These are phyloP conservation scores for Cytospora chrysosperma DNA, from an alignment of 2,329 filamentous ascomycete genomes.

Conservation along the genomic window DNA sequence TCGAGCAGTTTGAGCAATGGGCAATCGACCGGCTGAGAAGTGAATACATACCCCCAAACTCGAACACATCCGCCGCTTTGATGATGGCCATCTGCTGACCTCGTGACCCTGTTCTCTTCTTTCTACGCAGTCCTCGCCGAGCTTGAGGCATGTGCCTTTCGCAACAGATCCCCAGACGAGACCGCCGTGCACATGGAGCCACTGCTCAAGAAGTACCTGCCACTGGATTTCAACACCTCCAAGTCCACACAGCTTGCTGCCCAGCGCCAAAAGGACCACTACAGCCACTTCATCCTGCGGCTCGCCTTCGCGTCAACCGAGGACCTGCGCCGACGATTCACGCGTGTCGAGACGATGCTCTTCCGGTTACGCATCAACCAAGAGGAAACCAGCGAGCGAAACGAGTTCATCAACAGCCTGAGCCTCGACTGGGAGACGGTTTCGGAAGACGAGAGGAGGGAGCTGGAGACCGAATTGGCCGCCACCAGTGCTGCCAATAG, in stretches of 20 bases:
- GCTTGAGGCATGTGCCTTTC: slow-evolving; percentile 91
- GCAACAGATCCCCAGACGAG: slow-evolving; percentile 82
- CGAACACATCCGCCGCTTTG: neutral
- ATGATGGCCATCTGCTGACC: slow-evolving; percentile 22
- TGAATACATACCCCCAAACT: slow-evolving; percentile 38
- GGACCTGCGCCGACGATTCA: slow-evolving; percentile 83
- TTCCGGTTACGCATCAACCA: slow-evolving; percentile 79
- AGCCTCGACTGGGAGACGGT: slow-evolving; percentile 85
- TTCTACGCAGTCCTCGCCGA: slow-evolving; percentile 70
- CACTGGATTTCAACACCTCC: slow-evolving; percentile 74
- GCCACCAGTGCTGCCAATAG: slow-evolving; percentile 42
- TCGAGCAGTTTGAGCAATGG: slow-evolving; percentile 99
- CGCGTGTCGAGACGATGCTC: slow-evolving; percentile 82
- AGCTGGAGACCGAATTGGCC: slow-evolving; percentile 60
- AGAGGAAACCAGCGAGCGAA: slow-evolving; percentile 72
- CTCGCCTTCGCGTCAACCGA: slow-evolving; percentile 91
- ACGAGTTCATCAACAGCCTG: slow-evolving; percentile 72
- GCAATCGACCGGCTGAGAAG: slow-evolving; percentile 87
- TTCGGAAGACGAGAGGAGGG: slow-evolving; percentile 71
- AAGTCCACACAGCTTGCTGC: slow-evolving; percentile 55
- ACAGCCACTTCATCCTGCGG: slow-evolving; percentile 94
- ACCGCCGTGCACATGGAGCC: slow-evolving; percentile 81
- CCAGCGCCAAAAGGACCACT: slow-evolving; percentile 93
- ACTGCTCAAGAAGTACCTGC: slow-evolving; percentile 82
- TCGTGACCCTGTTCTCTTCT: slow-evolving; percentile 1